Percentiles rank a stretch among this genome's conserved stretches.
Conservation (phyloP, 495 filamentous ascomycete genomes). For the Ramalina peruviana region DNA sequence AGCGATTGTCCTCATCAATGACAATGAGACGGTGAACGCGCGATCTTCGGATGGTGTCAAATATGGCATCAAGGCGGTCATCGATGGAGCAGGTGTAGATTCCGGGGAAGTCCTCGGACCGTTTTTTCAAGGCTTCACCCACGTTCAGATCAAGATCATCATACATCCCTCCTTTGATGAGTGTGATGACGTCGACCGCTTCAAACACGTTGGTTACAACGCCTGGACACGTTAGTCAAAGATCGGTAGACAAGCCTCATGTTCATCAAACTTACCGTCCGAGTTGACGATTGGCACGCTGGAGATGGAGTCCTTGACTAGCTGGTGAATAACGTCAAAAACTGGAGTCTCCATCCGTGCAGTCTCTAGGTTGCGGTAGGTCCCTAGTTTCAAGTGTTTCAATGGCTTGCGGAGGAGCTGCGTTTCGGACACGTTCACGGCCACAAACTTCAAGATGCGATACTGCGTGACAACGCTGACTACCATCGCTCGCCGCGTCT, state of each 20-base stretch:
- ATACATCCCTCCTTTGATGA: slow-evolving; percentile 87
- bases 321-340: slow-evolving; percentile 86
- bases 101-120: slow-evolving; percentile 85
- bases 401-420: slow-evolving; percentile 80
- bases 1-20: slow-evolving; percentile 71
- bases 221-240: slow-evolving; percentile 24
- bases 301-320: slow-evolving; percentile 86
- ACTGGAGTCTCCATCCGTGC: slow-evolving; percentile 87
- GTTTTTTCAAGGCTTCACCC: slow-evolving; percentile 78
- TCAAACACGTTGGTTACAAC: slow-evolving; percentile 92
- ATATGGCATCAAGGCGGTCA: slow-evolving; percentile 87
- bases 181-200: slow-evolving; percentile 88
- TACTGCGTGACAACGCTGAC: slow-evolving; percentile 97
- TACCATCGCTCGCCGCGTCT: slow-evolving; percentile 83
- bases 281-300: slow-evolving; percentile 86
- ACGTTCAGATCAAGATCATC: slow-evolving; percentile 80
- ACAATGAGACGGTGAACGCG: slow-evolving; percentile 87
- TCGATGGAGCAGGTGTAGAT: slow-evolving; percentile 92
- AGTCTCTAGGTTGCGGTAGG: slow-evolving; percentile 65
- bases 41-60: slow-evolving; percentile 90
- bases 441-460: slow-evolving; percentile 94
- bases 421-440: slow-evolving; percentile 89
- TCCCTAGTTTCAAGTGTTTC: slow-evolving; percentile 72
- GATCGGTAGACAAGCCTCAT: background rate
- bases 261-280: slow-evolving; percentile 37